phyloP scores from a whole-genome alignment of 331 rosid genomes.

The Telfairia occidentalis region DNA sequence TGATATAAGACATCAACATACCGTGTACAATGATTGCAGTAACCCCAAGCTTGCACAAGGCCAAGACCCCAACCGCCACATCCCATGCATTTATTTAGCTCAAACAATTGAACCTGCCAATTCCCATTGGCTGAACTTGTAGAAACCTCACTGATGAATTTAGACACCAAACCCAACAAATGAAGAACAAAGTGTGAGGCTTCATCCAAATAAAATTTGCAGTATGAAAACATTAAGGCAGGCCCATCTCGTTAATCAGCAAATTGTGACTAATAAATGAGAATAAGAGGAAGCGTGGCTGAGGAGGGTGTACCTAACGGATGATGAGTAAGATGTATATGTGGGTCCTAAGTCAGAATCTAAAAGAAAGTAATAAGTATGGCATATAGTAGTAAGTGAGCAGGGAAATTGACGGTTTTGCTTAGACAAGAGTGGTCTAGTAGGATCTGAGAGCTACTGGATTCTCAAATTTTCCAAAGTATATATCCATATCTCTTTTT shows the following conservation, averaged over 20 bases:
- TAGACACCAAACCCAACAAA: not conserved
- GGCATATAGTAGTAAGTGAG: not conserved
- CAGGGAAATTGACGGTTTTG: not conserved
- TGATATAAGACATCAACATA: slow-evolving; percentile 14
- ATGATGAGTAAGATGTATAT: not conserved
- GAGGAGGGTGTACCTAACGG: not conserved
- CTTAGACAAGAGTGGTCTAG: not conserved
- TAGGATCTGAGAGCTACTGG: not conserved
- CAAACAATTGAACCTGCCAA: slow-evolving; percentile 31
- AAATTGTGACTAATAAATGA: not conserved
- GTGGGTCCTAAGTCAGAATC: not conserved
- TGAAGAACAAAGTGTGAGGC: not conserved
- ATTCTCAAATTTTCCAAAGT: not conserved
- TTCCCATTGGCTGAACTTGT: slow-evolving; percentile 15
- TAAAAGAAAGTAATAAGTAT: not conserved
- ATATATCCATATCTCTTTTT: not conserved
- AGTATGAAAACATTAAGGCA: not conserved
- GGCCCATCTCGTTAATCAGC: not conserved
- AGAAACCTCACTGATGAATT: slow-evolving; percentile 12
- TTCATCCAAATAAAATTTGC: not conserved
- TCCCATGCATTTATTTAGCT: slow-evolving; percentile 43
- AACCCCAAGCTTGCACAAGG: slow-evolving; percentile 83
- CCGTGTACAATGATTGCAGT: slow-evolving; percentile 94
- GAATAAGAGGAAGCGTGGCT: not conserved
- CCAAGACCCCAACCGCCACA: slow-evolving; percentile 95